phyloP scores from a whole-genome alignment of 805 yeast genomes.

The Candida andamanensis region DNA sequence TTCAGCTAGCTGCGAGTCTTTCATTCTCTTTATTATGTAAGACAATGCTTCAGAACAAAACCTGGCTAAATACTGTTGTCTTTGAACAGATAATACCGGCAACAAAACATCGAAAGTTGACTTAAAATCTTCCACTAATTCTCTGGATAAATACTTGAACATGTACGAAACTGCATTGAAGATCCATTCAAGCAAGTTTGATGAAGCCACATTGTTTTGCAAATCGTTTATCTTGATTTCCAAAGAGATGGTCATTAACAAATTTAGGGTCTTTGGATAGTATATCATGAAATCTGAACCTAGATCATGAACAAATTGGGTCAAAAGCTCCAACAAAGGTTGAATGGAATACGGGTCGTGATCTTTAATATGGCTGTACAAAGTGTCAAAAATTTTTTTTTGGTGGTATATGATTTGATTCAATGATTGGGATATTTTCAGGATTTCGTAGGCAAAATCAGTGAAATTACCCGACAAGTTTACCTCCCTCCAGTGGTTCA shows the following conservation, averaged over 20 bases:
- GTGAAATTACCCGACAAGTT: slow-evolving; percentile 71
- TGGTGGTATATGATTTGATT: slow-evolving; percentile 80
- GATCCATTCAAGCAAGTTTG: slow-evolving; percentile 71
- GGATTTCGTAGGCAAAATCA: slow-evolving; percentile 53
- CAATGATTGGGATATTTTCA: slow-evolving; percentile 56
- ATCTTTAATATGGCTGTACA: slow-evolving; percentile 42
- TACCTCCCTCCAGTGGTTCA: slow-evolving; percentile 84
- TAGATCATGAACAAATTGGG: slow-evolving; percentile 86
- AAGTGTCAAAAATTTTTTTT: slow-evolving; percentile 45
- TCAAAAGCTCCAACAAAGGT: slow-evolving; percentile 69
- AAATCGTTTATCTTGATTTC: slow-evolving; percentile 39
- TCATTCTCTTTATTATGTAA: slow-evolving; percentile 69
- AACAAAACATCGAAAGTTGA: slow-evolving; percentile 65
- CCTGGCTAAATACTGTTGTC: slow-evolving; percentile 62
- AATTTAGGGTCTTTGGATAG: slow-evolving; percentile 48
- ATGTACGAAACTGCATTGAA: slow-evolving; percentile 83
- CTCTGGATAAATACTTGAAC: slow-evolving; percentile 77
- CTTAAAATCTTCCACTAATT: slow-evolving; percentile 51
- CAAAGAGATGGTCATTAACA: slow-evolving; percentile 45
- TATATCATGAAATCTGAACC: slow-evolving; percentile 84
- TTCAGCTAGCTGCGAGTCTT: slow-evolving; percentile 37
- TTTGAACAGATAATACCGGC: slow-evolving; percentile 55
- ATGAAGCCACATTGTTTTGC: slow-evolving; percentile 48
- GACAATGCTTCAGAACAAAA: slow-evolving; percentile 91
- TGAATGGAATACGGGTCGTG: slow-evolving; percentile 72